Evolutionary conservation across 331 rosid species (phyloP).

Genomic region (Quercus lobata): DNA sequence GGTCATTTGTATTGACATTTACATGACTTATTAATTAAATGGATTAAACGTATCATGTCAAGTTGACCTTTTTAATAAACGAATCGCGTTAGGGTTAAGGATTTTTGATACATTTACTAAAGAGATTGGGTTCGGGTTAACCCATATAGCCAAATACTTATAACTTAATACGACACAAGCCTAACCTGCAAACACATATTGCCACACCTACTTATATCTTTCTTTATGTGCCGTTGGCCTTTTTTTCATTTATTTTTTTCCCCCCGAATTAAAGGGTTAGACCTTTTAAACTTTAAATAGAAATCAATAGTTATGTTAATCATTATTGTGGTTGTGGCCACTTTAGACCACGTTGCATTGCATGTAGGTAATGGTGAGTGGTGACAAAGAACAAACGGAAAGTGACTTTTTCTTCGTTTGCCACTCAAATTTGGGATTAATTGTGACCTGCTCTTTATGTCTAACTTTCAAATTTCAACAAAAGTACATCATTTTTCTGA

Average conservation of each 20-base stretch:
- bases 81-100: fast-evolving
- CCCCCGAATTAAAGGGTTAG: too few species aligned
- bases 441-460: neutral
- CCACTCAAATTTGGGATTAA: neutral
- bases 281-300: neutral
- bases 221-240: too few species aligned
- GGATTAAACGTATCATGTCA: fast-evolving
- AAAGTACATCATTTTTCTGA: neutral
- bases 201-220: too few species aligned
- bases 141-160: too few species aligned
- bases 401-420: neutral
- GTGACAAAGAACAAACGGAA: neutral
- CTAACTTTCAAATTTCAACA: neutral
- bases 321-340: neutral
- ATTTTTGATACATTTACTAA: too few species aligned
- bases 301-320: neutral
- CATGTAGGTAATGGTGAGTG: conserved; percentile 4
- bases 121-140: fast-evolving
- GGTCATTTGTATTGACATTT: too few species aligned
- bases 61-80: too few species aligned
- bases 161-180: too few species aligned
- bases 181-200: too few species aligned
- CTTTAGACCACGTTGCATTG: neutral
- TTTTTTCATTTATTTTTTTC: too few species aligned
- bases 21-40: too few species aligned